phyloP scores from a whole-genome alignment of 176 grass and related monocot genomes.

The Oryza australiensis region DNA sequence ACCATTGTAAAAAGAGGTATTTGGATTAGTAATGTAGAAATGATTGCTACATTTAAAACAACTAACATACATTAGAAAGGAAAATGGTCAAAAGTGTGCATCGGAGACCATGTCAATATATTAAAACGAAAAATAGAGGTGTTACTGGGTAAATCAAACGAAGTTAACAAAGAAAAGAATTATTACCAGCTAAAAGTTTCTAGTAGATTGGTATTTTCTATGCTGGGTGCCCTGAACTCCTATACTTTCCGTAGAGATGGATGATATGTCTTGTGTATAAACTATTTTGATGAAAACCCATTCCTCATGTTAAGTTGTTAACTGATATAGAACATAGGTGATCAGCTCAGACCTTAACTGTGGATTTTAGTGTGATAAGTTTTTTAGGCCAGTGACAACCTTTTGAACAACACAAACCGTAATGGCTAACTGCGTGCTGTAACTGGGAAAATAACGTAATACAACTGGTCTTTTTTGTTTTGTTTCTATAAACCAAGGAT shows the following conservation, averaged over 20 bases:
- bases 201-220: too few relatives aligned
- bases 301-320: too few relatives aligned
- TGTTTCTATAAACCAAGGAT: neutral
- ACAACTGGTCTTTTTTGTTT: neutral
- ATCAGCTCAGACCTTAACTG: neutral
- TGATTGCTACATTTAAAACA: too few relatives aligned
- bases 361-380: neutral
- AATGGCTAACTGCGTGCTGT: neutral
- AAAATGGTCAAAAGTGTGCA: neutral
- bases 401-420: neutral
- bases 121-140: neutral
- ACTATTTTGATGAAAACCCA: neutral
- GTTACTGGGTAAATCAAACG: neutral
- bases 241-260: neutral
- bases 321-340: neutral
- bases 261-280: neutral
- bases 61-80: neutral
- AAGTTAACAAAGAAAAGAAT: neutral
- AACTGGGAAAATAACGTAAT: too few relatives aligned
- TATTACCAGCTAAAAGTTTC: neutral
- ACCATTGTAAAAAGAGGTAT: too few relatives aligned
- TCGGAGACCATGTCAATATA: neutral
- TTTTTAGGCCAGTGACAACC: neutral
- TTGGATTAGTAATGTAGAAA: too few relatives aligned
- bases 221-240: too few relatives aligned